A percentile compares a stretch with the other conserved stretches of the same genome.
These are phyloP conservation scores for Sarocladium brachiariae DNA, from an alignment of 2,329 filamentous ascomycete genomes.

Conservation along the genomic window DNA sequence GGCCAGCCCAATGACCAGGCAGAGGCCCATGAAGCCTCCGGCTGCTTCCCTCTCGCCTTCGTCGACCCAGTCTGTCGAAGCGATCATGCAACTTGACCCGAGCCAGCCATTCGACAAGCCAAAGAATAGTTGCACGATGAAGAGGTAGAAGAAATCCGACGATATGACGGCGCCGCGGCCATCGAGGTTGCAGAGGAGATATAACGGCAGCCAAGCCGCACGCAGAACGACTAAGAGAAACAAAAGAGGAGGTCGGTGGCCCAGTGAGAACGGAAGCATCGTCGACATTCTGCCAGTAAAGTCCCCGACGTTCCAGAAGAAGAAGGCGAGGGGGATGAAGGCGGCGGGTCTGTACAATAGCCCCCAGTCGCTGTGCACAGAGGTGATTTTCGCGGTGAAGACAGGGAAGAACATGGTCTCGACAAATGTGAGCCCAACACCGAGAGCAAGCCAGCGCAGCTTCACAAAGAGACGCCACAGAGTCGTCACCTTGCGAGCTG, in stretches of 20 bases:
- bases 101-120: conserved; percentile 84
- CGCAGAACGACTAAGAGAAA: conserved; percentile 62
- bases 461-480: conserved; percentile 66
- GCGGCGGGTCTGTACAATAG: conserved; percentile 62
- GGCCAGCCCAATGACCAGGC: conserved; percentile 77
- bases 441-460: conserved; percentile 68
- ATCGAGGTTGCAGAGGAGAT: conserved; percentile 81
- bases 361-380: conserved; percentile 31
- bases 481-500: conserved; percentile 40
- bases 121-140: conserved; percentile 76
- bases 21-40: conserved; percentile 89
- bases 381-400: conserved; percentile 64
- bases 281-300: conserved; percentile 68
- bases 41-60: conserved; percentile 79
- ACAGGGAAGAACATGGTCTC: conserved; percentile 94
- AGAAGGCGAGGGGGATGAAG: conserved; percentile 85
- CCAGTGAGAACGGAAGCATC: conserved; percentile 48
- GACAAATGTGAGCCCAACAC: conserved; percentile 73
- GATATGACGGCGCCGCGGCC: conserved; percentile 65
- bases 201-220: conserved; percentile 70
- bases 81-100: conserved; percentile 87
- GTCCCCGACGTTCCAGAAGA: conserved; percentile 92
- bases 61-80: conserved; percentile 72
- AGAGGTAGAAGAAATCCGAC: conserved; percentile 83
- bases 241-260: conserved; percentile 56